Evolutionary conservation across 352 stramenopile genomes (phyloP), one percentile per base, ranked within the genome.

Genomic region (Pythium diclinum): DNA sequence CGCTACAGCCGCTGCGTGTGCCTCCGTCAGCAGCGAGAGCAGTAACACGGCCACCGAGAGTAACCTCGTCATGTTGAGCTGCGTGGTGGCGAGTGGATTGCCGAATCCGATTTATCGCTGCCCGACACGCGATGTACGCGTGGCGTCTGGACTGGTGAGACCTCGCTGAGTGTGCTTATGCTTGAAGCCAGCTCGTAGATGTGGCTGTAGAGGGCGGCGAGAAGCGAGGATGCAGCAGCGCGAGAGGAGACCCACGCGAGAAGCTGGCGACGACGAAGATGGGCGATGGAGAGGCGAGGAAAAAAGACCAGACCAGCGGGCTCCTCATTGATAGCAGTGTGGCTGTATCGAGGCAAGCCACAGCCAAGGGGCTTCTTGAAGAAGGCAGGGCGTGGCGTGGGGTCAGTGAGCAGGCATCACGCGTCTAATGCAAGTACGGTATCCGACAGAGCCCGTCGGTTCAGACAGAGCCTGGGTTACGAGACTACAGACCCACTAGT

Each of bases 61-160:
- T 21, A 34, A 7, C 6, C 21, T 7, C 14, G 6, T 19, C 47
- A 54, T 33, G 19, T n/a, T 54, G 19, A 17, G 10, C 16, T 49
- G 16, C 42, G 13, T 13, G 16, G 42, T 25, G 42, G 42, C 16
- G 42, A 49, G 42, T 49, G n/a, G 42, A 49, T 49, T 49, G 42
- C 42, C 42, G 42, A 49, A 25, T 49, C 42, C 42, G 14, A 21
- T 5, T 28, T 10, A 9, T 4, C 17, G 1, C 16, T 9, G 17
- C n/a, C n/a, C 21, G 5, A 49, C 16, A 49, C 42, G 42, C 42
- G n/a, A 19, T 8, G 4, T 5, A 25, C 42, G 42, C 42, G 42
- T 49, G 42, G 42, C 42, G 17, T 49, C 42, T 49, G 42, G n/a
- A 49, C 42, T 49, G 42, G 42, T 17, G 42, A 49, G 42, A 49